These are phyloP conservation scores for Stylonectria norvegica DNA, from an alignment of 2,329 filamentous ascomycete species.

Conservation along the genomic window DNA sequence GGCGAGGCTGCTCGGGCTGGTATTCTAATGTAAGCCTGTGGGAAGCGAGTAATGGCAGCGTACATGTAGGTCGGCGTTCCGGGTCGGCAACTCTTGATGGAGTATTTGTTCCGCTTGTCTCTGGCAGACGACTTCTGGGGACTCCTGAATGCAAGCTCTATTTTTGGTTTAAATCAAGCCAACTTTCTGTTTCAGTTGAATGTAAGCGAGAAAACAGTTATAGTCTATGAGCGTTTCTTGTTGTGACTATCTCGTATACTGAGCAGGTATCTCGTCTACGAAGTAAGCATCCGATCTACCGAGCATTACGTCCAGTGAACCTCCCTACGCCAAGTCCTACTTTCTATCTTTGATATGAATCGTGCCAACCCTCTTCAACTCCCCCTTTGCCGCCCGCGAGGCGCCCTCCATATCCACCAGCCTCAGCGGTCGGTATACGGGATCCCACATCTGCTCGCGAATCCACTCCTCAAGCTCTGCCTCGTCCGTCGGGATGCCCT, in stretches of 20 bases:
- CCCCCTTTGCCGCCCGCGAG: conserved; percentile 50
- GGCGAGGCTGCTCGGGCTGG: conserved; percentile 61
- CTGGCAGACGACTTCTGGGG: conserved; percentile 10
- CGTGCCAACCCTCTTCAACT: conserved; percentile 30
- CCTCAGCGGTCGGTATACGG: conserved; percentile 63
- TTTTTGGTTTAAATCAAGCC: no score
- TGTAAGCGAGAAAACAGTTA: no score
- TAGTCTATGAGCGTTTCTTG: no score
- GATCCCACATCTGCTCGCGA: conserved; percentile 75
- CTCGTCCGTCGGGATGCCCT: conserved; percentile 58
- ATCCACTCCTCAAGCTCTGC: conserved; percentile 67
- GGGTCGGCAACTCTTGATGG: conserved; percentile 17
- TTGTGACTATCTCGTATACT: no score
- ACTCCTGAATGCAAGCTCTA: conserved; percentile 16
- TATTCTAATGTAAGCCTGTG: no score
- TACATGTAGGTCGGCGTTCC: conserved; percentile 24
- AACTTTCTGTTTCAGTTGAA: no score
- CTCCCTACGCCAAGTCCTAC: no score
- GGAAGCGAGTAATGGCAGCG: conserved; percentile 13
- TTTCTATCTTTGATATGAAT: no score
- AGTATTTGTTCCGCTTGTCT: conserved; percentile 12
- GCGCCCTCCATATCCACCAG: conserved; percentile 52
- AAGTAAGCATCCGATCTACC: no score
- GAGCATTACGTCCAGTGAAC: no score
- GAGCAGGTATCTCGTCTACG: no score